Base-by-base conservation (phyloP, 1,284 basidiomycete species). In the Malassezia dermatis region DNA sequence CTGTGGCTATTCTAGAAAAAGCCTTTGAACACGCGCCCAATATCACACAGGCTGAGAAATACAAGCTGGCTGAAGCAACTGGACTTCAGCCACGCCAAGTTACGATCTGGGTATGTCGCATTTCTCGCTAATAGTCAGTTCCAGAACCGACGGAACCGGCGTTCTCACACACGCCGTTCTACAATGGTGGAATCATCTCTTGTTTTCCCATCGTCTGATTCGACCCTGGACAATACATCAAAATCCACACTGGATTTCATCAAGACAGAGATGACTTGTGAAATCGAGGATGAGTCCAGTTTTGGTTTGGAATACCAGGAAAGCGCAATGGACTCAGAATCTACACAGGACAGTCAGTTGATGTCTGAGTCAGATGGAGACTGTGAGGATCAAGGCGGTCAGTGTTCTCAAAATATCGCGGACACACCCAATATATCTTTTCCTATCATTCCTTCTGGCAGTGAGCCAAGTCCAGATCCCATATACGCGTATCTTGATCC, bases 51-150 rank as follows among this genome's bases (percentile, higher is more conserved):
- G 67, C 71, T 12, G 71, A 73, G 42, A 73, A 71, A 39, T 58
- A 60, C 44, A 62, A 55, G 46, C 56, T 73, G 8, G 65, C 71
- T 13, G 55, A 67, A 28, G 60, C 59, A 8, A 70, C 67, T 24
- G 67, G 66, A 12, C 64, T 73, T 12, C 46, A 63, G 48, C 71
- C 71, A 15, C 62, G 67, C 23, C 69, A 71, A 53, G 71, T 73
- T 1, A 70, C 67, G 19, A 67, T 73, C 35, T 73, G 69, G 71
- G 70, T 72, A 53, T 63, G 70, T 70, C 28, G n/a, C n/a, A n/a
- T n/a, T 26, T 7, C 1, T 2, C 23, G n/a, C 44, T 56, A 2
- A 40, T 8, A 6, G 15, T 13, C 27, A 51, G 48, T 53, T 58
- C 27, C 51, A 53, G 15, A 58, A 58, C 31, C 30, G 54, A n/a